phyloP scores from a whole-genome alignment of 345 rosid genomes.

The Theobroma cacao region DNA sequence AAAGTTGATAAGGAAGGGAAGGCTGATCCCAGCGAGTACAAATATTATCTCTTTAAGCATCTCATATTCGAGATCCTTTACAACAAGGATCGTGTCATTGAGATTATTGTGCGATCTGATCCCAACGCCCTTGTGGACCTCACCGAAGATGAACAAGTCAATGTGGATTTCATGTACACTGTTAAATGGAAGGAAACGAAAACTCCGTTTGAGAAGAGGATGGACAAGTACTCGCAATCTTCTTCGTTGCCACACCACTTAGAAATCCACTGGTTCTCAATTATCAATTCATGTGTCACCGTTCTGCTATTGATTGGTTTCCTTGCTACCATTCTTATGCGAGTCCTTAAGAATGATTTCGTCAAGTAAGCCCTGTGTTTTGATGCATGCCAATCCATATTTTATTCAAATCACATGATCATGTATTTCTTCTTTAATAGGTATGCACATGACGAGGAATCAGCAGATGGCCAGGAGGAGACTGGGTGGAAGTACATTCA shows the following conservation, averaged over 20 bases:
- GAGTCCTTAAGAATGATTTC: slow-evolving; percentile 53
- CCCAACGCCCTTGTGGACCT: slow-evolving; percentile 36
- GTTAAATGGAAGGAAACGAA: slow-evolving; percentile 54
- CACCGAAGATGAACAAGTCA: slow-evolving; percentile 39
- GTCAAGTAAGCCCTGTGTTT: slow-evolving; percentile 35
- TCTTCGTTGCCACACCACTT: slow-evolving; percentile 51
- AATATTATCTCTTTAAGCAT: slow-evolving; percentile 45
- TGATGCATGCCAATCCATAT: background rate
- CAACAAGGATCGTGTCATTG: slow-evolving; percentile 58
- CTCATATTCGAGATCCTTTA: slow-evolving; percentile 39
- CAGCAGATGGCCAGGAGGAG: slow-evolving; percentile 52
- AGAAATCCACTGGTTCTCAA: slow-evolving; percentile 60
- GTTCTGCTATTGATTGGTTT: slow-evolving; percentile 58
- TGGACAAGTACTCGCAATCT: slow-evolving; percentile 46
- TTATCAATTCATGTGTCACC: slow-evolving; percentile 55
- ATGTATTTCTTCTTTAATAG: slow-evolving; percentile 15
- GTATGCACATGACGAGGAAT: slow-evolving; percentile 57
- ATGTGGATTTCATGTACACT: slow-evolving; percentile 47
- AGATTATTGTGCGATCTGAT: slow-evolving; percentile 38
- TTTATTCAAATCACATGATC: background rate
- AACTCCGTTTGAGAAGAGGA: slow-evolving; percentile 45
- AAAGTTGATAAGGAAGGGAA: slow-evolving; percentile 48
- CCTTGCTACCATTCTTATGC: slow-evolving; percentile 57
- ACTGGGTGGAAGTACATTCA: slow-evolving; percentile 61
- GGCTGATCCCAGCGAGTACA: slow-evolving; percentile 39